These are phyloP conservation scores for Casuarina glauca DNA, from an alignment of 306 rosid species.

Conservation along the genomic window DNA sequence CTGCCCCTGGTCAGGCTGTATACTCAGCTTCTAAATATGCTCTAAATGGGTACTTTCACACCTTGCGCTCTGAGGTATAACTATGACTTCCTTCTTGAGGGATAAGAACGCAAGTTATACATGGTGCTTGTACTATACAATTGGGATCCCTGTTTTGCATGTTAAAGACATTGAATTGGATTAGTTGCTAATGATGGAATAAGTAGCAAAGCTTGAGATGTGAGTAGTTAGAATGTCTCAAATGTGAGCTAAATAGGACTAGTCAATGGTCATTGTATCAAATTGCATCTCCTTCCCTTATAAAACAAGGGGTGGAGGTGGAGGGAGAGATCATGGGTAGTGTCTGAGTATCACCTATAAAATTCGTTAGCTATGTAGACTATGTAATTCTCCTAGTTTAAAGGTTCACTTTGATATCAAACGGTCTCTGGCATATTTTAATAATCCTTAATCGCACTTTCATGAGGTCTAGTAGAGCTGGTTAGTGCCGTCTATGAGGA, in stretches of 20 bases:
- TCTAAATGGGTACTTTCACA: slow-evolving; percentile 85
- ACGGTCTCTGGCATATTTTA: neutral
- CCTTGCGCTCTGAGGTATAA: slow-evolving; percentile 91
- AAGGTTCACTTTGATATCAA: neutral
- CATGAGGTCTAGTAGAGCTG: neutral
- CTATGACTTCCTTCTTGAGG: slow-evolving; percentile 17
- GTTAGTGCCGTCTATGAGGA: neutral
- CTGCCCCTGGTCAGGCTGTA: slow-evolving; percentile 94
- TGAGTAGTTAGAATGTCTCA: neutral
- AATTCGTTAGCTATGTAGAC: neutral
- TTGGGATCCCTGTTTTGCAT: slow-evolving; percentile 7
- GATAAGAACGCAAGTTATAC: slow-evolving; percentile 12
- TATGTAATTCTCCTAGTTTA: neutral
- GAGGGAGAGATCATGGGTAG: neutral
- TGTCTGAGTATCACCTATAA: neutral
- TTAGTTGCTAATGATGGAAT: neutral
- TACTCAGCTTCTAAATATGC: slow-evolving; percentile 94
- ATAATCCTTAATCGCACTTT: neutral
- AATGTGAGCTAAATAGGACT: neutral
- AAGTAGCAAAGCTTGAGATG: neutral
- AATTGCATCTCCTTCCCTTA: neutral
- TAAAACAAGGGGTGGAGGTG: neutral
- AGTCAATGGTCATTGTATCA: neutral
- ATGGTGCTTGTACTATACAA: slow-evolving; percentile 9
- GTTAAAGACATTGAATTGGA: neutral